Percentiles rank a stretch among this genome's conserved stretches.
Evolutionary conservation across 108 stramenopile species (phyloP).

Genomic region (Pinguiococcus pyrenoidosus): DNA sequence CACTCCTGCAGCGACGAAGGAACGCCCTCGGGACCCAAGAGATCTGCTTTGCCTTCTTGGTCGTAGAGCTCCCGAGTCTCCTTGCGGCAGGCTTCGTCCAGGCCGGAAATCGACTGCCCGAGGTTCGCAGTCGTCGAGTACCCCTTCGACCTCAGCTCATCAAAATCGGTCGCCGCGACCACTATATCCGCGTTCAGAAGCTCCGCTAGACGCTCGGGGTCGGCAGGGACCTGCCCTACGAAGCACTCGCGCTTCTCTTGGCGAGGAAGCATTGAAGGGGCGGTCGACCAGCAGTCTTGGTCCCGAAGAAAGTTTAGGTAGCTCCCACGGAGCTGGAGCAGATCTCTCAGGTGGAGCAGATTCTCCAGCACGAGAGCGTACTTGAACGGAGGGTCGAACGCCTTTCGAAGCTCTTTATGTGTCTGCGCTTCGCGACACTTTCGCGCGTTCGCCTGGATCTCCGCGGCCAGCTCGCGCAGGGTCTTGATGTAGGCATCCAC

Average conservation of each 20-base stretch:
- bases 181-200: neutral
- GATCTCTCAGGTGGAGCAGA: no score
- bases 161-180: neutral
- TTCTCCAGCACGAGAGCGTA: no score
- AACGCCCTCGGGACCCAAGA: conserved; percentile 13
- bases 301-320: conserved; percentile 1
- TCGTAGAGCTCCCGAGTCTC: conserved; percentile 29
- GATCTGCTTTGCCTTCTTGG: conserved; percentile 16
- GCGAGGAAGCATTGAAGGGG: neutral
- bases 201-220: neutral
- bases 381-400: neutral
- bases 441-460: neutral
- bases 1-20: conserved; percentile 11
- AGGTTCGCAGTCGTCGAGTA: neutral
- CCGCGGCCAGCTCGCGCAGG: neutral
- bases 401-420: neutral
- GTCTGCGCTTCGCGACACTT: neutral
- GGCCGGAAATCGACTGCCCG: neutral
- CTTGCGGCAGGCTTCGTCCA: conserved; percentile 12
- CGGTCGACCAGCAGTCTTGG: neutral
- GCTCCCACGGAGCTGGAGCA: neutral
- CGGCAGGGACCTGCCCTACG: neutral
- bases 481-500: conserved; percentile 11
- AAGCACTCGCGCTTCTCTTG: neutral
- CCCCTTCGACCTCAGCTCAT: neutral